phyloP scores from a whole-genome alignment of 2,329 filamentous ascomycete genomes.

The Magnaporthiopsis incrustans region DNA sequence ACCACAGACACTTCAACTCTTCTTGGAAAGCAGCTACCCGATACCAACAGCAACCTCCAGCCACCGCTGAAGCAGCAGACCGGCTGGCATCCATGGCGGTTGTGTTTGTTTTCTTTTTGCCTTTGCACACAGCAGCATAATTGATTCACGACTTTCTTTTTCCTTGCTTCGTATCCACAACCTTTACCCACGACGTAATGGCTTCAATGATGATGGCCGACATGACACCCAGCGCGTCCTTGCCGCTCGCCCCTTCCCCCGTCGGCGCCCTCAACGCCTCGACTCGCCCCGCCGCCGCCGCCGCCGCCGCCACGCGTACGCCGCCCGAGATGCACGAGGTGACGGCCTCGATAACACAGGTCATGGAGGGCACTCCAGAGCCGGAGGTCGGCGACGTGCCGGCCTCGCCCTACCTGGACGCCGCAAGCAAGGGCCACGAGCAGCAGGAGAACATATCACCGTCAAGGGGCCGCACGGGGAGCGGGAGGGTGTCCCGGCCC shows the following conservation, averaged over 20 bases:
- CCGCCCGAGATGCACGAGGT: conserved; percentile 26
- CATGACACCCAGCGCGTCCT: not conserved
- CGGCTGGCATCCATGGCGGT: not conserved
- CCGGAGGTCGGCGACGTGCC: conserved; percentile 12
- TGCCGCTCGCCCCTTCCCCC: conserved; percentile 30
- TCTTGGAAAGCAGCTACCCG: not conserved
- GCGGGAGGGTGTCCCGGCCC: conserved; percentile 24
- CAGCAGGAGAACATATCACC: conserved; percentile 36
- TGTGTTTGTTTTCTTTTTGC: not conserved
- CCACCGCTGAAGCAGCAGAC: not conserved
- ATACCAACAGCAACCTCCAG: not conserved
- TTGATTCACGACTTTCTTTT: conserved; percentile 1
- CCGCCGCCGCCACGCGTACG: conserved; percentile 16
- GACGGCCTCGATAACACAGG: conserved; percentile 17
- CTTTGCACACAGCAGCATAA: conserved; percentile 1
- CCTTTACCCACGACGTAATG: conserved; percentile 17
- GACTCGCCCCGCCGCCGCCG: conserved; percentile 20
- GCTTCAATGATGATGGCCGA: conserved; percentile 17
- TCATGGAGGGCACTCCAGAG: conserved; percentile 11
- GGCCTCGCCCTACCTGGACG: conserved; percentile 23
- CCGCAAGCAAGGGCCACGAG: conserved; percentile 15
- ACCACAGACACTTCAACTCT: not conserved
- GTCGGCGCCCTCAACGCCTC: conserved; percentile 30
- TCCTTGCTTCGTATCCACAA: not conserved
- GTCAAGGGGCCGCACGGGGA: conserved; percentile 26